Evolutionary conservation across 2,329 filamentous ascomycete genomes (phyloP), one percentile per base, ranked within the genome.

Genomic region (Pyricularia sp.): DNA sequence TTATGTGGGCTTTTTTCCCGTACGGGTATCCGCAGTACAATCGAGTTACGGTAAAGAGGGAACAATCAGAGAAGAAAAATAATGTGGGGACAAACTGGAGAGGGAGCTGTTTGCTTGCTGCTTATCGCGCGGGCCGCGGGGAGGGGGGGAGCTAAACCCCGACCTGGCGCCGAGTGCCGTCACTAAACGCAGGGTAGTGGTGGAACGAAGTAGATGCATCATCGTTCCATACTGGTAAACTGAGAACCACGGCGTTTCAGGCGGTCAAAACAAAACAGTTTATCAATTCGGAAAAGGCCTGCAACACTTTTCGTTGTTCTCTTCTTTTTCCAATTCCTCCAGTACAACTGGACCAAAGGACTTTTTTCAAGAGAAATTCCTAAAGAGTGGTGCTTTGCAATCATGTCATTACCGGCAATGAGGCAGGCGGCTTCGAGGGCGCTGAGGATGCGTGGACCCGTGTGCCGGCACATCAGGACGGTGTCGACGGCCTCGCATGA

Each of bases 401-500:
- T 65, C 76, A 86, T 87, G 84, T 83, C 83, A 74, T 74, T 83
- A 71, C 73, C 81, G 64, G 75, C 79, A 70, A 74, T 86, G 82
- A 78, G 78, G 82, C 79, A 81, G 33, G 58, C 72, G 70, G 71
- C 74, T 59, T 70, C 74, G 26, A 69, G 68, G 69, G 71, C 72
- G 67, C 36, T 64, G 20, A 23, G 12, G 23, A 23, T 64, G 28
- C 61, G 42, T 58, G 55, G 30, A 28, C 23, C 26, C 23, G 25
- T 12, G 58, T 26, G 31, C 58, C n/a, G 70, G 72, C 73, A 76
- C 71, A 78, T 75, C 71, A 79, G 80, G 73, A 74, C 75, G 50
- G 79, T 83, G 69, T 85, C 84, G 61, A 84, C 85, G 66, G 74
- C 81, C 68, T 77, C 78, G 50, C 76, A 81, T 69, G 87, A 90